Conservation (phyloP, 169 alveolate genomes). For the Plasmodium sp. region DNA sequence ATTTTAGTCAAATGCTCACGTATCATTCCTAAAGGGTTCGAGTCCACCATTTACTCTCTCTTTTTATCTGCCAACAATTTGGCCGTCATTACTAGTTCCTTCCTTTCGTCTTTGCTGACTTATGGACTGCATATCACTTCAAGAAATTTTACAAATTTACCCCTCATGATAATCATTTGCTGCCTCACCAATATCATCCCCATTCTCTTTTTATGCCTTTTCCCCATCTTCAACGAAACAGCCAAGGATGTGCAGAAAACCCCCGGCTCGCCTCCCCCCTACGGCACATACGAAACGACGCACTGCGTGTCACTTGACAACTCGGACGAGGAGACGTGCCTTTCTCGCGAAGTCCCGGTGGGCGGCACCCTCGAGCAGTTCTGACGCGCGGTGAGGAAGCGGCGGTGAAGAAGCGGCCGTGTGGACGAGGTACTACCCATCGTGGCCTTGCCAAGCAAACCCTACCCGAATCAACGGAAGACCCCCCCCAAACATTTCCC, state of each 20-base stretch:
- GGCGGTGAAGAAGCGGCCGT: neutral
- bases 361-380: neutral
- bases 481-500: neutral
- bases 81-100: conserved; percentile 88
- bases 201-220: neutral
- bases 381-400: neutral
- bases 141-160: conserved; percentile 79
- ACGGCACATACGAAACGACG: neutral
- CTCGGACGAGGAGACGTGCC: neutral
- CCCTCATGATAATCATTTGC: conserved; percentile 31
- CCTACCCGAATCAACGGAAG: neutral
- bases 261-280: neutral
- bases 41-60: conserved; percentile 90
- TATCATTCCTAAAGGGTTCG: conserved; percentile 91
- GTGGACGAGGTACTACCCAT: neutral
- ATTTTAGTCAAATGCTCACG: conserved; percentile 88
- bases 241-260: neutral
- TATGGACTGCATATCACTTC: conserved; percentile 82
- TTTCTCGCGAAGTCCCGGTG: neutral
- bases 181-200: conserved; percentile 63
- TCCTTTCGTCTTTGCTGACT: conserved; percentile 84
- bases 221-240: neutral
- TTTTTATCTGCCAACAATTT: conserved; percentile 86
- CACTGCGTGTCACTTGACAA: neutral
- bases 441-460: neutral